Percentiles rank a stretch among this genome's conserved stretches.
Conservation (phyloP, 2,329 filamentous ascomycete species). For the Didymella lethalis region DNA sequence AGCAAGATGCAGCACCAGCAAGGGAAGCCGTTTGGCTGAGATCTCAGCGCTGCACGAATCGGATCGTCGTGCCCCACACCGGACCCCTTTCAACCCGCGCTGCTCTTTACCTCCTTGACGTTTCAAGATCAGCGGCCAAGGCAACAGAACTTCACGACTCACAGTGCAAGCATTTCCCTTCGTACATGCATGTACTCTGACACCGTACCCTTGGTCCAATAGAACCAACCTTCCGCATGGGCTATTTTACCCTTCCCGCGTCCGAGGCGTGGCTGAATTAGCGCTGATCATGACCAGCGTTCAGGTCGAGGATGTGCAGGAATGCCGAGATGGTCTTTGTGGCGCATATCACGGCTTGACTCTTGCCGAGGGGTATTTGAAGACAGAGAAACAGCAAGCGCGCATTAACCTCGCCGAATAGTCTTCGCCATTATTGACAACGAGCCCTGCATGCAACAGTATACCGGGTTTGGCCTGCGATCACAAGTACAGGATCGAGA, state of each 20-base stretch:
- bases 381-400: conserved; percentile 23
- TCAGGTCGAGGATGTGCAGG: conserved; percentile 12
- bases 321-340: conserved; percentile 31
- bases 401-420: conserved; percentile 43
- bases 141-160: conserved; percentile 16
- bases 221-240: conserved; percentile 7
- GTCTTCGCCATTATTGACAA: conserved; percentile 27
- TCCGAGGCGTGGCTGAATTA: conserved; percentile 13
- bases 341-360: conserved; percentile 32
- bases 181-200: conserved; percentile 3
- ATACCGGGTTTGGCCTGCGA: conserved; percentile 20
- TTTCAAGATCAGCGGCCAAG: conserved; percentile 27
- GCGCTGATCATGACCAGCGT: conserved; percentile 16
- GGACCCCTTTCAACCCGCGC: conserved; percentile 30
- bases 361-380: conserved; percentile 28
- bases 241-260: conserved; percentile 19
- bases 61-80: conserved; percentile 44
- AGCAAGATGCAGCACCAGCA: conserved; percentile 44
- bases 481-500: conserved; percentile 15
- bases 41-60: conserved; percentile 46
- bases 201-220: conserved; percentile 15
- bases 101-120: conserved; percentile 19
- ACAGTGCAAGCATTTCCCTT: conserved; percentile 15
- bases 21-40: conserved; percentile 43
- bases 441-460: conserved; percentile 22